Base-by-base conservation (phyloP, 108 stramenopile genomes). In the Cyclostephanos tholiformis region DNA sequence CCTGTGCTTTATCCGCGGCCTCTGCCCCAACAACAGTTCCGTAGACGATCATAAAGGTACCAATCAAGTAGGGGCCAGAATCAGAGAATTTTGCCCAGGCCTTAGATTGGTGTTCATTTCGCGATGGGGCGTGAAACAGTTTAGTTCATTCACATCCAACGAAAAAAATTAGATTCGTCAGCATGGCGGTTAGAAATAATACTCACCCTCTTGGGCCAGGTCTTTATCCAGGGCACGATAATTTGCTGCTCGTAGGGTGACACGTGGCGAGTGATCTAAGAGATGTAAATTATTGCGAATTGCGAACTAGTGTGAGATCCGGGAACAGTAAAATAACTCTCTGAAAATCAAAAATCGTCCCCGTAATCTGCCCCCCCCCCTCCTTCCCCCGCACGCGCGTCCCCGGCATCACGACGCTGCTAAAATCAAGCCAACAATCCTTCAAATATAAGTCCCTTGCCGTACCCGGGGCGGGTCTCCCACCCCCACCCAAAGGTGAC, bases 171-270 rank as follows among this genome's bases (percentile, higher is more conserved):
- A 36, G 74, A 67, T 27, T 66, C 22, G 64, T 55, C 8, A 10
- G 29, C 52, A 39, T 29, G 41, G 9, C 27, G 13, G 20, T 9
- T 0, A 20, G 11, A 22, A 10, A 12, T 44, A 49, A 35, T 10
- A 53, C 75, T 60, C 63, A 76, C 80, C 79, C 86, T 87, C 69
- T 90, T 83, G 46, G 91, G 91, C 65, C 87, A 93, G 56, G 89
- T 90, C 65, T 85, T 82, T 59, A 93, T 65, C 89, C 89, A 93
- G 26, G 91, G 91, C 53, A 82, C 68, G 43, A 93, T 68, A 59
- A 82, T 69, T 64, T 90, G 87, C 50, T 90, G 88, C 74, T 93
- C 91, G 55, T 84, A 87, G 50, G 88, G 85, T n/a, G 89, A 87
- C 46, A 93, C 63, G n/a, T 88, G 86, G 74, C 78, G 84, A n/a